Base-by-base conservation (phyloP, 495 filamentous ascomycete species). In the Letharia lupina region DNA sequence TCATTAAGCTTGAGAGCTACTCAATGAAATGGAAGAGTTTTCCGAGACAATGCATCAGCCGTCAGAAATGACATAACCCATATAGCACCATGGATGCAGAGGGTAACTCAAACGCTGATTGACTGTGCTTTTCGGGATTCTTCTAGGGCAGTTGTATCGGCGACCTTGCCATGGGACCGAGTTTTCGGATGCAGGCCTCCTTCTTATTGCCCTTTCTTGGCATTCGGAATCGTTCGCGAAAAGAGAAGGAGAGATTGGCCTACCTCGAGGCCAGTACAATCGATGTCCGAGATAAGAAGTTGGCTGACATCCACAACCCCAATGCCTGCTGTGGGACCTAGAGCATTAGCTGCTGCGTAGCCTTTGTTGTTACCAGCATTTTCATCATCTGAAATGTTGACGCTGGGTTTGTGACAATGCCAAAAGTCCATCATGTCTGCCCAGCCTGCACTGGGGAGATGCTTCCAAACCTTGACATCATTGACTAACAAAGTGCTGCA, bases 391-490 rank as follows among this genome's bases (percentile, higher is more conserved):
- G 70, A 70, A 35, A 75, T 73, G 47, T 82, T 77, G 8, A 77
- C 77, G 64, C 85, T 77, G 54, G 91, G 94, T 73, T 97, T 98
- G 74, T 98, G 94, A 73, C 94, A 99, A 75, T 99, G 94, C 94
- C 94, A 99, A 70, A 97, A 96, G 73, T 99, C 94, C 94, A 99
- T 99, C 95, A 98, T 97, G 75, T 99, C 94, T 3, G 93, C 94
- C 94, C 94, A 99, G 71, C 96, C 94, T 66, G 93, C 91, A 69
- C 91, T 96, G 1, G 94, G 94, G 7, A 98, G 81, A 71, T 98
- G 92, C 76, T 93, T 96, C 94, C 95, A 98, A n/a, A 75, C 57
- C 20, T 48, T 40, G 16, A 60, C n/a, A 56, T 62, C 10, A 23
- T 73, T 72, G 16, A 81, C 59, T 28, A 83, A 63, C 2, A 60